Evolutionary conservation across 805 yeast species (phyloP), one percentile per base, ranked within the genome.

Genomic region (Barnettozyma botsteinii): DNA sequence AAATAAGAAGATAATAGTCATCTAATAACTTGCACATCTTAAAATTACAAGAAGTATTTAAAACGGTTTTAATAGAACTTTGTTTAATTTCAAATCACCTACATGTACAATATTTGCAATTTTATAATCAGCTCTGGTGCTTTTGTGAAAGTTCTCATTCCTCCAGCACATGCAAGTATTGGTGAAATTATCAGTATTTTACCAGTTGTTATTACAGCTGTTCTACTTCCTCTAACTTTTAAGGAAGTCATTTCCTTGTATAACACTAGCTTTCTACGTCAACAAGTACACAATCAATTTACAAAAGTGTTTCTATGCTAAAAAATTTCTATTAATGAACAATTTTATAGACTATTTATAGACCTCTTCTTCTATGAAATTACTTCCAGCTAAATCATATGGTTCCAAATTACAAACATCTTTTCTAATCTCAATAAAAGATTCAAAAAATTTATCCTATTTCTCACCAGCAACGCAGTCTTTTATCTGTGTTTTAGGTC

Each of bases 401-500:
- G 29, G 29, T 14, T 25, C 30, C n/a, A 19, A n/a, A 9, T 19
- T 18, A 29, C 39, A 36, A 12, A 36, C 50, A 2, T 52, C 51
- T 33, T 35, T 35, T 42, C 58, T 51, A 12, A 42, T 33, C 17
- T 38, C 14, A 18, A 40, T 33, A 28, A 54, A 54, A 17, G 35
- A 11, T 7, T 33, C 17, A 36, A 43, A 49, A 6, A 38, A 32
- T 5, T 24, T 19, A 15, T 49, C 57, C 58, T 57, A 54, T 18
- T 37, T 39, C 11, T 21, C 29, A 28, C 51, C 58, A 33, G 45
- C 52, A 8, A 41, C 30, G 36, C 58, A 54, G 31, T 54, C 58
- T 4, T 19, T 17, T 0, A 48, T 43, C 11, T 23, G 27, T 6
- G 22, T 12, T 6, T 18, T 33, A 11, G 50, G 43, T 24, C 21